Evolutionary conservation across 2,329 filamentous ascomycete genomes (phyloP).

Genomic region (Periconia sp.): DNA sequence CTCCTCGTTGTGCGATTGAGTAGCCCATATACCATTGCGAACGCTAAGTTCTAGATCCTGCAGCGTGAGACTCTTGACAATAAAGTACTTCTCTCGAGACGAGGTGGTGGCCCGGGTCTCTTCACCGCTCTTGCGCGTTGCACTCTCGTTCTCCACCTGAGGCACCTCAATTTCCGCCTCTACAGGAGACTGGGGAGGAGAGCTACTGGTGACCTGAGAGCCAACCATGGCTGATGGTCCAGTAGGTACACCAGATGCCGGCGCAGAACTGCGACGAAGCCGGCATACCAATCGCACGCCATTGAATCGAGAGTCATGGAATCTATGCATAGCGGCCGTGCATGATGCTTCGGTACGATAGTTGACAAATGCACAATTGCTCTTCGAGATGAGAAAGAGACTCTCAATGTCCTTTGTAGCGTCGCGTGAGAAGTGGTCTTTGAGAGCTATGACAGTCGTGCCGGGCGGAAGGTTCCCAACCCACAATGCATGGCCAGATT

Average conservation of each 20-base stretch:
- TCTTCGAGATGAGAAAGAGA: conserved; percentile 93
- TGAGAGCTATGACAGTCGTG: conserved; percentile 81
- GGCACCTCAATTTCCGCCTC: conserved; percentile 18
- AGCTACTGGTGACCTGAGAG: conserved; percentile 25
- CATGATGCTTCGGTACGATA: conserved; percentile 83
- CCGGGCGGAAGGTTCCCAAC: conserved; percentile 91
- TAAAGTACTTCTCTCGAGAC: conserved; percentile 79
- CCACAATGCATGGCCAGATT: conserved; percentile 89
- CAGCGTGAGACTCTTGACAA: conserved; percentile 89
- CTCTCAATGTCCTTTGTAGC: conserved; percentile 79
- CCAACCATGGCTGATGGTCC: conserved; percentile 58
- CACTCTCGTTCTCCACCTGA: conserved; percentile 17
- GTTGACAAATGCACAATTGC: conserved; percentile 96
- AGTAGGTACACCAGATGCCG: conserved; percentile 57
- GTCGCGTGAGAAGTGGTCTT: conserved; percentile 86
- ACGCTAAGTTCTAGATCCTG: conserved; percentile 90
- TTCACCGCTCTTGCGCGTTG: conserved; percentile 15
- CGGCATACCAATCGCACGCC: conserved; percentile 86
- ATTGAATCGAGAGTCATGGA: conserved; percentile 91
- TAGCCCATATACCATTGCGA: conserved; percentile 89
- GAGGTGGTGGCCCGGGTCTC: conserved; percentile 31
- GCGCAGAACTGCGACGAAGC: conserved; percentile 65
- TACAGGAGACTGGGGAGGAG: conserved; percentile 34
- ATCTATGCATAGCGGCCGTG: conserved; percentile 75
- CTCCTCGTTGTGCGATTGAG: conserved; percentile 92